Conservation (phyloP, 176 grass and related monocot genomes). For the Melocanna baccifera region DNA sequence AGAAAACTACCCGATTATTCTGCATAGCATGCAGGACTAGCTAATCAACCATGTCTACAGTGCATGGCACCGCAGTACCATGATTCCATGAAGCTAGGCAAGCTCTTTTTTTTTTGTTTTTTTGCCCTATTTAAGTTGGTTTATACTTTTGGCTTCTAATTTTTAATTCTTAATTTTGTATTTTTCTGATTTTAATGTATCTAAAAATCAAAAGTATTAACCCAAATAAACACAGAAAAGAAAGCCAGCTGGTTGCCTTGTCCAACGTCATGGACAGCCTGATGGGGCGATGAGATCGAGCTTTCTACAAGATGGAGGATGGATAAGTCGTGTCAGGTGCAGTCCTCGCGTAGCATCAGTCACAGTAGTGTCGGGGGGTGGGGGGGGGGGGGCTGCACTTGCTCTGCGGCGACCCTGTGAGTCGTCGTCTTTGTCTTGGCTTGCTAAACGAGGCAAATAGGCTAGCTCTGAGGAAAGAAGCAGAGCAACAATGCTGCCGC, state of each 20-base stretch:
- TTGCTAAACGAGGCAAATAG: neutral
- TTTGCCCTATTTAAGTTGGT: too few relatives aligned
- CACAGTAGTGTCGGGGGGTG: neutral
- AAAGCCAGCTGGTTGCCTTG: neutral
- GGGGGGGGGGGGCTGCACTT: neutral
- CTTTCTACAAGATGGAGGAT: neutral
- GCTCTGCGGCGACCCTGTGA: neutral
- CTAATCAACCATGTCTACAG: neutral
- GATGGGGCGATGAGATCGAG: neutral
- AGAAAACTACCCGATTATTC: neutral
- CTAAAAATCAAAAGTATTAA: too few relatives aligned
- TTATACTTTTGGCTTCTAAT: too few relatives aligned
- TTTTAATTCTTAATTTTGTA: too few relatives aligned
- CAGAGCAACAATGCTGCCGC: neutral
- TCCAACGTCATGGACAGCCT: neutral
- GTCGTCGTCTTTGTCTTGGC: neutral
- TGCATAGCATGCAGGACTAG: neutral
- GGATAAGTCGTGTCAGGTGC: conserved; percentile 29
- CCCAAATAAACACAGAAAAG: too few relatives aligned
- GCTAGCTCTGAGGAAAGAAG: neutral
- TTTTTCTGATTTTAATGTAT: too few relatives aligned
- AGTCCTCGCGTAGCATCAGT: conserved; percentile 30
- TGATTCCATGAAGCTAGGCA: neutral
- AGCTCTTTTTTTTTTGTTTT: neutral
- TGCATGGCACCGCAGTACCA: too few relatives aligned